Conservation (phyloP, 179 eudicot species). For the Spergularia azorica region DNA sequence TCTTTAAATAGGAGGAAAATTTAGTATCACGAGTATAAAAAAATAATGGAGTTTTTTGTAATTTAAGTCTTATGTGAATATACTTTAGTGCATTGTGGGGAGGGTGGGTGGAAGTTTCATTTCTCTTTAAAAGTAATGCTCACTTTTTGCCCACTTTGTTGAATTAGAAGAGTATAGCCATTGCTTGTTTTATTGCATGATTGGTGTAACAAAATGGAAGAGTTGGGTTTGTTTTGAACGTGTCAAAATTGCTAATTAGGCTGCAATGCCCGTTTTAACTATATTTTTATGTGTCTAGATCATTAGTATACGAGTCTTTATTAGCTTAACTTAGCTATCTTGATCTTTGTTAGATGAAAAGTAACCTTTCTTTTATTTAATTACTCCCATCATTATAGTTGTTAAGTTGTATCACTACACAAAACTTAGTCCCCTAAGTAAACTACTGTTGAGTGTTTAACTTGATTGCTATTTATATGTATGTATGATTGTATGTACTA, state of each 20-base stretch:
- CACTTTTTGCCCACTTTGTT: slow-evolving; percentile 2
- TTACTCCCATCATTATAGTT: background rate
- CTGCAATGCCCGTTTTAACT: background rate
- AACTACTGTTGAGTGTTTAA: background rate
- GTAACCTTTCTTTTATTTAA: background rate
- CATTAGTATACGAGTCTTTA: background rate
- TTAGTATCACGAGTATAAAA: background rate
- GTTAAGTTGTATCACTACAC: background rate
- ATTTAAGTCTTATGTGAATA: background rate
- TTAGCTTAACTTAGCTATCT: background rate
- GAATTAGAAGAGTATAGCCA: background rate
- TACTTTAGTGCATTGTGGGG: slow-evolving; percentile 21
- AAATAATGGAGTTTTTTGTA: background rate
- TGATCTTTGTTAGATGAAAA: slow-evolving; percentile 6
- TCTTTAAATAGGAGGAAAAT: slow-evolving; percentile 1
- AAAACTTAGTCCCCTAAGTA: slow-evolving; percentile 19
- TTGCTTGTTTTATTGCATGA: slow-evolving; percentile 2
- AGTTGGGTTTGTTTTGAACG: slow-evolving; percentile 11
- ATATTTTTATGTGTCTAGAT: slow-evolving; percentile 6
- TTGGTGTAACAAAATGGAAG: slow-evolving; percentile 6
- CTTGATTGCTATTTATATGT: background rate
- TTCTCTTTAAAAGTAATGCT: background rate
- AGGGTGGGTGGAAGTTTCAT: slow-evolving; percentile 25
- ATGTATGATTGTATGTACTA: background rate
- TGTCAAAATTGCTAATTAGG: slow-evolving; percentile 11